Evolutionary conservation across 2,329 filamentous ascomycete genomes (phyloP), one percentile per base, ranked within the genome.

Genomic region (Rhytidhysteron rufulum): DNA sequence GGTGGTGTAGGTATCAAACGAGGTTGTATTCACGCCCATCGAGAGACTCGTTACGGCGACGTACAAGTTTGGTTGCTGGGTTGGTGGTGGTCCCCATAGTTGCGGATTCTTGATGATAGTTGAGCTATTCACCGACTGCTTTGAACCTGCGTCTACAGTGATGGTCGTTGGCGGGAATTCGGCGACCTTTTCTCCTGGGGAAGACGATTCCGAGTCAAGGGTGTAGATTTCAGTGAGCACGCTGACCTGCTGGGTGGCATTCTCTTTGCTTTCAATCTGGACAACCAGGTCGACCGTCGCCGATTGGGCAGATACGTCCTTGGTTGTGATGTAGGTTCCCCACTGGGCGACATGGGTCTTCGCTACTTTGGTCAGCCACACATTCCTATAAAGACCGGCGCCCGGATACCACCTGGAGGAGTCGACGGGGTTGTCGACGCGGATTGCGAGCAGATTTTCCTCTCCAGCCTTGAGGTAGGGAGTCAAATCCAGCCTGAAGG

Each of bases 331-430:
- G 34, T 65, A 72, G 0, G 74, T 77, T 3, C 75, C 76, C 34
- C 62, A 74, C 32, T 78, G 71, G 7, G 56, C 68, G 3, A 79
- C 67, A 42, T 77, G 75, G 0, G 65, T 59, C 1, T 66, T 53
- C 25, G 69, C 56, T 9, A 70, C 68, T 41, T 72, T 77, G 25
- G 70, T 68, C 13, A 79, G 63, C 75, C 74, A 79, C 4, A 78
- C 63, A 42, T 77, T 76, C 1, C 74, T 68, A 49, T 78, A 78
- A 11, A 79, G 60, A 1, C 75, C 75, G 10, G 62, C 75, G 11
- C 75, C 75, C 4, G 75, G 74, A 44, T 78, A 79, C 73, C 73
- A 79, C 3, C 75, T 67, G 2, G 75, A 73, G 2, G 66, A 72
- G 13, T 74, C 63, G 0, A 68, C 29, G 0, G 68, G 62, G 43